Conservation (phyloP, 352 stramenopile genomes). For the Pythium utonaiense region DNA sequence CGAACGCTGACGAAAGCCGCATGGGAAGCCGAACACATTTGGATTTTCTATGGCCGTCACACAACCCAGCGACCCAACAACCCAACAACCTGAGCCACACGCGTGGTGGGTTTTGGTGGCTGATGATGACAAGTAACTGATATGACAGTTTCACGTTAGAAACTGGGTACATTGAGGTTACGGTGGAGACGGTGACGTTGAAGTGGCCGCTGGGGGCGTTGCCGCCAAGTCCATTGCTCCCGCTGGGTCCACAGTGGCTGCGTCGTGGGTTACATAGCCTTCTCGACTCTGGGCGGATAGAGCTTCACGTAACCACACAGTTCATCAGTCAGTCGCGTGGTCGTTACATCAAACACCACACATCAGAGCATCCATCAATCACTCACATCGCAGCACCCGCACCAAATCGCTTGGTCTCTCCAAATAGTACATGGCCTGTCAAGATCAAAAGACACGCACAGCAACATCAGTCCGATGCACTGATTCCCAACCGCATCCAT, state of each 20-base stretch:
- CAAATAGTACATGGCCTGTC: slow-evolving; percentile 68
- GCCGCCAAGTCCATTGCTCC: not conserved
- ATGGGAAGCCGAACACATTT: slow-evolving; percentile 6
- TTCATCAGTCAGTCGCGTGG: not conserved
- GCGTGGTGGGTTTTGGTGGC: not conserved
- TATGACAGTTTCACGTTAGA: not conserved
- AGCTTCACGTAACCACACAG: slow-evolving; percentile 26
- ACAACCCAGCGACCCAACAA: slow-evolving; percentile 5
- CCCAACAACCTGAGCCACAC: not conserved
- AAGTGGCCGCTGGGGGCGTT: not conserved
- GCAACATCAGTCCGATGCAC: not conserved
- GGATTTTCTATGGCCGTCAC: not conserved
- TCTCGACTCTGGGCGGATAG: slow-evolving; percentile 59
- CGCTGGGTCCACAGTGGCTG: not conserved
- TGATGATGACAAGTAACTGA: not conserved
- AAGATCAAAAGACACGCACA: not conserved
- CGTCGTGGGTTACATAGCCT: slow-evolving; percentile 25
- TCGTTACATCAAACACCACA: not conserved
- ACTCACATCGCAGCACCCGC: slow-evolving; percentile 52
- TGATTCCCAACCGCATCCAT: not conserved
- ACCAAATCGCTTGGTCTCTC: slow-evolving; percentile 57
- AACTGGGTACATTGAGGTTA: not conserved
- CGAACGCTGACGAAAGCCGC: slow-evolving; percentile 2
- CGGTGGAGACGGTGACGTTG: not conserved
- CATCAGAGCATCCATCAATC: slow-evolving; percentile 1